Base-by-base conservation (phyloP, 176 grass and related monocot genomes). In the Eremochloa ophiuroides region DNA sequence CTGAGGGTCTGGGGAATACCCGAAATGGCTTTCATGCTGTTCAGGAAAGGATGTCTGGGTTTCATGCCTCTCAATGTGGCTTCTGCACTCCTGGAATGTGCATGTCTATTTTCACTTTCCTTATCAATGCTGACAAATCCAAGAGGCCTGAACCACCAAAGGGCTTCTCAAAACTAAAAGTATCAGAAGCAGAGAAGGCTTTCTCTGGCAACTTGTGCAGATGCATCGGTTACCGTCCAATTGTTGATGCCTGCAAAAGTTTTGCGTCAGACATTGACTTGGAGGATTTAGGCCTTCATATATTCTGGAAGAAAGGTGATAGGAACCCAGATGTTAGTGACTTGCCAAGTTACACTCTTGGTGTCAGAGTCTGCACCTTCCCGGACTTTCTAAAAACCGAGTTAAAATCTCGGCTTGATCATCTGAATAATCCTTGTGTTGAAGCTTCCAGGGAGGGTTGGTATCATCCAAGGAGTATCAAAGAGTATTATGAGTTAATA, bases 21-120 rank as follows among this genome's bases (percentile, higher is more conserved):
- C 39, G 41, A 44, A 53, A 83, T 89, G 93, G 91, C 16, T 85
- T 90, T 30, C 94, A 97, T 66, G 77, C 93, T 46, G 88, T 97
- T 60, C 94, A 97, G 22, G 38, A 91, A 64, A 93, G 91, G 68
- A 84, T 97, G 76, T 85, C 90, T 5, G 85, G 90, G 10, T 97
- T 97, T 79, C 93, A 97, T 89, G 93, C 90, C 4, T 97, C 93
- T 13, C 93, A 93, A 13, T 97, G 93, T 65, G 93, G 93, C 6
- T 97, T 97, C 62, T 97, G 93, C 80, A 93, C 93, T 33, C 90
- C 93, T 39, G 93, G 90, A 46, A 97, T 97, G 93, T 97, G 90
- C 76, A 97, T 97, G 90, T 96, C 93, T 38, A 89, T 93, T 48
- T 93, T 96, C 62, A 86, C 90, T 35, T 87, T 90, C 43, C 93